Evolutionary conservation across 2,329 filamentous ascomycete species (phyloP).

Genomic region (Trichophyton schoenleinii): DNA sequence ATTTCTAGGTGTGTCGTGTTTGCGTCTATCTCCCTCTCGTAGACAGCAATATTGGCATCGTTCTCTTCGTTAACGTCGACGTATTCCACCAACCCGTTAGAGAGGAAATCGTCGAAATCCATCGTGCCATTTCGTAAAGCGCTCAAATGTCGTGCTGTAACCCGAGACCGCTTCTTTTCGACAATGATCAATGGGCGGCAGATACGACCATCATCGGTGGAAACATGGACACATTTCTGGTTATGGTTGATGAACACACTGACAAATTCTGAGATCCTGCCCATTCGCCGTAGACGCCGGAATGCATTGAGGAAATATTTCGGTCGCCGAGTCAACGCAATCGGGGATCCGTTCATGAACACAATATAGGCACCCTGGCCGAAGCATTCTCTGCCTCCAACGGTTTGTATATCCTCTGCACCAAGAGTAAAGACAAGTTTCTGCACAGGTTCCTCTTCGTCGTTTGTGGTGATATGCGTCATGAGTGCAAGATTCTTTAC

Average conservation of each 20-base stretch:
- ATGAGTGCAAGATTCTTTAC: constrained; percentile 97
- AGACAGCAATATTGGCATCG: constrained; percentile 82
- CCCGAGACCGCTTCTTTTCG: constrained; percentile 70
- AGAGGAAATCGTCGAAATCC: constrained; percentile 88
- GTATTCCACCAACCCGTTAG: constrained; percentile 83
- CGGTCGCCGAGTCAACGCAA: constrained; percentile 73
- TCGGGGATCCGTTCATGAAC: constrained; percentile 88
- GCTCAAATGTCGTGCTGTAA: constrained; percentile 65
- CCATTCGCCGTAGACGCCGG: constrained; percentile 73
- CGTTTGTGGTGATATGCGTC: constrained; percentile 97
- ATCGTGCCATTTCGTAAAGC: constrained; percentile 71
- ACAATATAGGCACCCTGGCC: constrained; percentile 73
- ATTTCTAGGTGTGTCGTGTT: constrained; percentile 92
- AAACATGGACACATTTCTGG: constrained; percentile 82
- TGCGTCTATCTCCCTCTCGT: constrained; percentile 69
- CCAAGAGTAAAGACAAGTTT: constrained; percentile 79
- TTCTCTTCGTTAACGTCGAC: constrained; percentile 98
- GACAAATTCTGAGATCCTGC: constrained; percentile 88
- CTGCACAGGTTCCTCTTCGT: constrained; percentile 80
- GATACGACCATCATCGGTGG: constrained; percentile 92
- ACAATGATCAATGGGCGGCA: constrained; percentile 94
- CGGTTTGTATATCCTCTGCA: constrained; percentile 65
- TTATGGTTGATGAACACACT: constrained; percentile 94
- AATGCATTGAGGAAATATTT: constrained; percentile 79
- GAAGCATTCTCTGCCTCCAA: constrained; percentile 80